phyloP scores from a whole-genome alignment of 208 protist genomes.

The Leishmania martiniquensis region DNA sequence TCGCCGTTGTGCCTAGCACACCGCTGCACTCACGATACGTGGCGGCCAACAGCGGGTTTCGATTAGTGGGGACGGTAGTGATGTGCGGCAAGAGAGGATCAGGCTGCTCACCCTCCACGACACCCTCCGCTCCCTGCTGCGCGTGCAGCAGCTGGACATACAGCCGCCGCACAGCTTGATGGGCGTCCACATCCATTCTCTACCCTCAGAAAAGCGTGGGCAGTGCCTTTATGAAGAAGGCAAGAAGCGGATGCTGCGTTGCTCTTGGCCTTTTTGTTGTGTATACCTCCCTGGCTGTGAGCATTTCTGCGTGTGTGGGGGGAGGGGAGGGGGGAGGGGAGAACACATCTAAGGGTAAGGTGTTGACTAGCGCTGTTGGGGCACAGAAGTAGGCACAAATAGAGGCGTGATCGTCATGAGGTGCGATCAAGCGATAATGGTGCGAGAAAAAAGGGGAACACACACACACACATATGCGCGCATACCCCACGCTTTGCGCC shows the following conservation, averaged over 20 bases:
- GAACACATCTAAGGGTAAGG: not conserved
- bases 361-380: too few species aligned
- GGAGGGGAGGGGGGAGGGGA: not conserved
- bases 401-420: not conserved
- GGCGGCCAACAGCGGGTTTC: not conserved
- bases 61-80: not conserved
- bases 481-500: not conserved
- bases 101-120: not conserved
- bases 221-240: not conserved
- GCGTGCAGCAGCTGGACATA: constrained; percentile 11
- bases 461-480: not conserved
- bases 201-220: not conserved
- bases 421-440: not conserved
- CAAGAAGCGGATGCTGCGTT: not conserved
- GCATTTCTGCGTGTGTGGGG: not conserved
- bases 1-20: not conserved
- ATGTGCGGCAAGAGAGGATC: too few species aligned
- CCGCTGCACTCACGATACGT: not conserved
- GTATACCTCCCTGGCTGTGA: not conserved
- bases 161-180: constrained; percentile 15
- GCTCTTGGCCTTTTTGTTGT: not conserved
- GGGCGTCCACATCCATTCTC: constrained; percentile 9
- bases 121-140: not conserved
- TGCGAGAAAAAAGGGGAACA: not conserved
- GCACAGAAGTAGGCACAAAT: not conserved